Evolutionary conservation across 306 rosid species (phyloP).

Genomic region (Prinsepia uniflora): DNA sequence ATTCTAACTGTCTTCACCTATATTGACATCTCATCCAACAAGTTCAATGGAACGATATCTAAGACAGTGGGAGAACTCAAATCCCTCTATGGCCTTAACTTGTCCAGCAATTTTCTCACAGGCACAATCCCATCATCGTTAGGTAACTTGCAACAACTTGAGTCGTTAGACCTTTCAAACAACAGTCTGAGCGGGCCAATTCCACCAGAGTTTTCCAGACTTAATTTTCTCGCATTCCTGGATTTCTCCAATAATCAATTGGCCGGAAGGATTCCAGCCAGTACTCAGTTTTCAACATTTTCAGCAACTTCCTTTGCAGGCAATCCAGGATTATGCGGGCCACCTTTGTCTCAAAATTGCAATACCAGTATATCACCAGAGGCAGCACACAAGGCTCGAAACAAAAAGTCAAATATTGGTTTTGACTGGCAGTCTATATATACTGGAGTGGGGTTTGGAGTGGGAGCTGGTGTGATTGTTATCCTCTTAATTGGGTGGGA

Average conservation of each 20-base stretch:
- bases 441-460: conserved; percentile 76
- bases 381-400: neutral
- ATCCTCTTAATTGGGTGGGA: conserved; percentile 56
- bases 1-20: conserved; percentile 31
- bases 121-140: conserved; percentile 25
- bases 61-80: conserved; percentile 12
- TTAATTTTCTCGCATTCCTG: conserved; percentile 28
- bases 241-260: conserved; percentile 30
- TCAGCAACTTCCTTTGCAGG: neutral
- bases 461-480: conserved; percentile 67
- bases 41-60: conserved; percentile 26
- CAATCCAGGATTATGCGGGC: conserved; percentile 33
- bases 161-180: conserved; percentile 39
- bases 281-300: conserved; percentile 28
- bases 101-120: conserved; percentile 29
- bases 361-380: rapidly evolving
- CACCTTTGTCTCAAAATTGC: neutral
- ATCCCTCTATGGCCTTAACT: conserved; percentile 30
- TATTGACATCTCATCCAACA: conserved; percentile 33
- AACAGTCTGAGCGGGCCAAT: conserved; percentile 26
- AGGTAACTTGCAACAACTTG: conserved; percentile 22
- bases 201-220: conserved; percentile 2
- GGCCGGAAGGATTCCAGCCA: neutral
- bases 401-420: conserved; percentile 9
- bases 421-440: conserved; percentile 64